Percentiles rank a stretch among this genome's conserved stretches.
Evolutionary conservation across 2,329 filamentous ascomycete species (phyloP).

Genomic region (Pyrenochaeta sp.): DNA sequence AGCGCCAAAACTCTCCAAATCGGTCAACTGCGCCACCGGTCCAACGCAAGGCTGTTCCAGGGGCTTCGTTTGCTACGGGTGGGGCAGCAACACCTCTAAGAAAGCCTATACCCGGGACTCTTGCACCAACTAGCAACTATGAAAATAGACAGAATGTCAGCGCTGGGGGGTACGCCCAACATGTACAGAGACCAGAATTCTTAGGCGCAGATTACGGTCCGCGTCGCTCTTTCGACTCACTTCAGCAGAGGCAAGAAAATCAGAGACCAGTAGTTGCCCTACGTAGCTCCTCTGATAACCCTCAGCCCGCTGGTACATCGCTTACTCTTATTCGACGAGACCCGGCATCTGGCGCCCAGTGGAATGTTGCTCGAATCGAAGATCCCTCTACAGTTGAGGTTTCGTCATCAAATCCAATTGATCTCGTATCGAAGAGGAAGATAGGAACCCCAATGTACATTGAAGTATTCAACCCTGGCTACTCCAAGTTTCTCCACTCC

Average conservation of each 20-base stretch:
- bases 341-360: conserved; percentile 58
- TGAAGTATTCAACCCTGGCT: conserved; percentile 67
- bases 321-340: conserved; percentile 62
- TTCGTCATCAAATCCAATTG: conserved; percentile 52
- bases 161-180: conserved; percentile 28
- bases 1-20: conserved; percentile 12
- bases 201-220: conserved; percentile 29
- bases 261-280: conserved; percentile 26
- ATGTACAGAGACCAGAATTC: conserved; percentile 21
- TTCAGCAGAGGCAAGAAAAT: conserved; percentile 29
- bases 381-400: conserved; percentile 56
- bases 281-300: conserved; percentile 30
- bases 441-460: conserved; percentile 58
- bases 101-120: conserved; percentile 39
- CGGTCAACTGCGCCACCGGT: conserved; percentile 26
- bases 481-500: conserved; percentile 62
- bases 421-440: conserved; percentile 42
- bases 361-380: conserved; percentile 60
- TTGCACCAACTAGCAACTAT: conserved; percentile 34
- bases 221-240: conserved; percentile 36
- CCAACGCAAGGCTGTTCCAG: conserved; percentile 42
- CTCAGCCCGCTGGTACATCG: conserved; percentile 25
- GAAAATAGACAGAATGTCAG: conserved; percentile 39
- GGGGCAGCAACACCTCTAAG: conserved; percentile 22
- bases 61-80: background rate